Base-by-base conservation (phyloP, 1,139 yeast species). In the Meyerozyma athensensis region DNA sequence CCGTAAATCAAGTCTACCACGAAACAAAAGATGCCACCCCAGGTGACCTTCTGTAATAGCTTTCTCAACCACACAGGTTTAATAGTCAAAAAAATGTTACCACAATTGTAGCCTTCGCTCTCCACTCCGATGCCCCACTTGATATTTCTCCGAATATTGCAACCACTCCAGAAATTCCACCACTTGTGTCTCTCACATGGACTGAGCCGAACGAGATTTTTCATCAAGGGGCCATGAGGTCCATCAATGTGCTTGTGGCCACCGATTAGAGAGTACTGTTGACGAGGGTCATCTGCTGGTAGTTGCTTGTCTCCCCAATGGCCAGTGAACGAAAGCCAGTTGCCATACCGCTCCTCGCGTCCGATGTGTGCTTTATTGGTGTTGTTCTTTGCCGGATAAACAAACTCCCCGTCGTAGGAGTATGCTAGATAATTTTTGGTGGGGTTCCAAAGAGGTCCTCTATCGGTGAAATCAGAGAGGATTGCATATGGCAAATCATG, bases 401-500 rank as follows among this genome's bases (percentile, higher is more conserved):
- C 66, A 17, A 53, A 45, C 2, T 43, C 53, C 2, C 90, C 92
- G 51, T 85, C 86, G 56, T 71, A 85, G 0, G 87, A 79, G 58
- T 90, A 92, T 0, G 87, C 94, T 46, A 87, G 65, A 54, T 75
- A 86, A 53, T 92, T 90, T 52, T 74, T 64, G 0, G 89, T 67
- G 0, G 97, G 97, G 58, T 90, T 92, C 97, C 98, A 92, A 47
- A 92, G 65, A 4, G 95, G 85, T 1, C 98, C 98, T 34, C 96
- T 68, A 57, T 92, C 97, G 1, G 97, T 87, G 58, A 87, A 92
- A 61, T 92, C 98, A 34, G 89, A 80, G 36, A 92, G 65, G 43
- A 94, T 89, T 40, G 86, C 85, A 59, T 86, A 87, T 0, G 98
- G 98, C 38, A 89, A 72, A 58, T 92, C 97, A 58, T 90, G 97